Conservation (phyloP, 495 filamentous ascomycete genomes). For the Bacidia gigantensis region DNA sequence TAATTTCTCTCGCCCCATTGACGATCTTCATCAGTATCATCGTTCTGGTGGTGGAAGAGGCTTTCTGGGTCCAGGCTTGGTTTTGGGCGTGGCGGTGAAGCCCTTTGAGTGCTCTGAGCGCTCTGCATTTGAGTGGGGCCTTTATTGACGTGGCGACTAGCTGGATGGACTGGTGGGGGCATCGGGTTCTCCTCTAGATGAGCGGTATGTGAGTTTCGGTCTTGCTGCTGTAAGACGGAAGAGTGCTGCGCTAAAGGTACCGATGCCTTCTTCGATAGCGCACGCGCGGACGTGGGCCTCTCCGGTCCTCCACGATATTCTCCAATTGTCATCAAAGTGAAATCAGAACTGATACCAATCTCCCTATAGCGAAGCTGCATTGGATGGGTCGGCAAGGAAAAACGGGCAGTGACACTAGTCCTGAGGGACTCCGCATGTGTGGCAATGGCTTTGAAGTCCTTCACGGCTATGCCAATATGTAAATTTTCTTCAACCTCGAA, state of each 20-base stretch:
- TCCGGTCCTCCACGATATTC: slow-evolving; percentile 37
- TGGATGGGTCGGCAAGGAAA: slow-evolving; percentile 67
- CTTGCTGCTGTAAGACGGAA: slow-evolving; percentile 9
- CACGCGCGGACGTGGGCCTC: slow-evolving; percentile 27
- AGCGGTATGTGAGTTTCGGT: slow-evolving; percentile 12
- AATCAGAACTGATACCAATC: slow-evolving; percentile 68
- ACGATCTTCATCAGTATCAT: slow-evolving; percentile 54
- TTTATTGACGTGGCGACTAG: slow-evolving; percentile 15
- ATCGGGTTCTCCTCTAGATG: slow-evolving; percentile 15
- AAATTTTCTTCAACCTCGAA: slow-evolving; percentile 66
- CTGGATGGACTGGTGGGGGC: slow-evolving; percentile 24
- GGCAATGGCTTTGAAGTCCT: slow-evolving; percentile 87
- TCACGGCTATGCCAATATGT: slow-evolving; percentile 80
- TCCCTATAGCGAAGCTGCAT: slow-evolving; percentile 67
- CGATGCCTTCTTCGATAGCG: slow-evolving; percentile 22
- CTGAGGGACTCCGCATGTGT: slow-evolving; percentile 68
- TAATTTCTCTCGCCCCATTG: slow-evolving; percentile 72
- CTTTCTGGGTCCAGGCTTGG: slow-evolving; percentile 55
- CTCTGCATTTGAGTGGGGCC: slow-evolving; percentile 5
- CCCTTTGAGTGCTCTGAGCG: slow-evolving; percentile 15
- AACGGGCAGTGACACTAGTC: slow-evolving; percentile 56
- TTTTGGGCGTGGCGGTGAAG: slow-evolving; percentile 37
- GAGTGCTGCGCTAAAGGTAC: slow-evolving; percentile 26
- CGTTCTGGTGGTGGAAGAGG: slow-evolving; percentile 57
- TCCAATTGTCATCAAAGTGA: slow-evolving; percentile 90